Evolutionary conservation across 805 yeast species (phyloP).

Genomic region (Ogataea ganodermae): DNA sequence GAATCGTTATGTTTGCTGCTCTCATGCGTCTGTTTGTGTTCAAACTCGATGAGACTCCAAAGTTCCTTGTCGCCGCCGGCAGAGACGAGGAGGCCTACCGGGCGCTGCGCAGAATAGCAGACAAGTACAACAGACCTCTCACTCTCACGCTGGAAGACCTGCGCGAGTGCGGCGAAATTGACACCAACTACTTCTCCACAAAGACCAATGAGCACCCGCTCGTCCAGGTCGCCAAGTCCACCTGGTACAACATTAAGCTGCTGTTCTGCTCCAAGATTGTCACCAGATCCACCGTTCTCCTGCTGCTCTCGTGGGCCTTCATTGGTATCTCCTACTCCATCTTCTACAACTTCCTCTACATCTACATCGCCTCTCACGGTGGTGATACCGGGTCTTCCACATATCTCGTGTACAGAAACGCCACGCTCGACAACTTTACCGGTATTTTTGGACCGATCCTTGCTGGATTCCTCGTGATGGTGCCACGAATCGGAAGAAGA

Average conservation of each 20-base stretch:
- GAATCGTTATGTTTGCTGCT: slow-evolving; percentile 50
- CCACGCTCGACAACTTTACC: slow-evolving; percentile 47
- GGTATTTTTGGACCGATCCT: slow-evolving; percentile 55
- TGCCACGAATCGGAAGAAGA: slow-evolving; percentile 50
- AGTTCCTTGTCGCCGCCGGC: slow-evolving; percentile 53
- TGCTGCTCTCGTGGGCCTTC: slow-evolving; percentile 54
- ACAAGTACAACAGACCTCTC: slow-evolving; percentile 42
- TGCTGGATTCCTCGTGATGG: slow-evolving; percentile 42
- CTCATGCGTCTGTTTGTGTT: slow-evolving; percentile 48
- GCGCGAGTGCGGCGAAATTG: slow-evolving; percentile 44
- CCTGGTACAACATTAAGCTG: slow-evolving; percentile 42
- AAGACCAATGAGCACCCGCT: slow-evolving; percentile 29
- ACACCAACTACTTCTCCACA: slow-evolving; percentile 24
- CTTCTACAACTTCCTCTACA: slow-evolving; percentile 55
- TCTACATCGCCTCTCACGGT: slow-evolving; percentile 52
- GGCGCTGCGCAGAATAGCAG: slow-evolving; percentile 46
- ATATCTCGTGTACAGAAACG: slow-evolving; percentile 48
- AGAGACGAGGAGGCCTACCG: slow-evolving; percentile 51
- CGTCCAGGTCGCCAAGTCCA: slow-evolving; percentile 31
- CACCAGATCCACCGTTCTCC: slow-evolving; percentile 47
- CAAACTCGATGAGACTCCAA: slow-evolving; percentile 56
- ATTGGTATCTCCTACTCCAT: slow-evolving; percentile 61
- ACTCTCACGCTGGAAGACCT: slow-evolving; percentile 50
- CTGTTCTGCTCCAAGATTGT: slow-evolving; percentile 49
- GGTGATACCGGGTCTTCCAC: slow-evolving; percentile 44